These are phyloP conservation scores for Lepidopterella palustris DNA, from an alignment of 495 filamentous ascomycete species.

Conservation along the genomic window DNA sequence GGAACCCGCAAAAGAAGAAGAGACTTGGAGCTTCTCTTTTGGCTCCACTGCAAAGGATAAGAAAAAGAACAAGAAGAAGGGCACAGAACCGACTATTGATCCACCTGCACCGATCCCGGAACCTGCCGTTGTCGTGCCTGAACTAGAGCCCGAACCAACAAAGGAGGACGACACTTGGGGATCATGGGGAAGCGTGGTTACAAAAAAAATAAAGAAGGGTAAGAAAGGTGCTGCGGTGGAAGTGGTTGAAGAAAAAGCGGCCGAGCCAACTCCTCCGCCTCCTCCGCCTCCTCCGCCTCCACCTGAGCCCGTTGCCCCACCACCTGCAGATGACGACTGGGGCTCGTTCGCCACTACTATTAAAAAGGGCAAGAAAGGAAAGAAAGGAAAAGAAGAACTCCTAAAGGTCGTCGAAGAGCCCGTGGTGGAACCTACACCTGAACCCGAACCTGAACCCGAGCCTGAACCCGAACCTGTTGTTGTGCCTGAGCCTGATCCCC, in stretches of 20 bases:
- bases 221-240: neutral
- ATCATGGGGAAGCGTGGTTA: neutral
- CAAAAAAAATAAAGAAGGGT: neutral
- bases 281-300: neutral
- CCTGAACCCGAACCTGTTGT: neutral
- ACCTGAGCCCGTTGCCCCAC: neutral
- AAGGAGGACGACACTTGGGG: neutral
- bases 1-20: slow-evolving; percentile 3
- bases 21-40: neutral
- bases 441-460: neutral
- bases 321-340: neutral
- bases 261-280: neutral
- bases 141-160: slow-evolving; percentile 30
- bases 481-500: neutral
- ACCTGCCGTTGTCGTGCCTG: too few relatives aligned
- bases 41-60: neutral
- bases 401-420: too few relatives aligned
- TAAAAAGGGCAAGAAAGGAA: slow-evolving; percentile 42
- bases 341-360: slow-evolving; percentile 28
- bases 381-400: slow-evolving; percentile 36
- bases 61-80: too few relatives aligned
- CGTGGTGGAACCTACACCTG: neutral
- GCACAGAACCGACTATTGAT: too few relatives aligned
- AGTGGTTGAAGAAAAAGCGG: neutral
- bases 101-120: too few relatives aligned